These are phyloP conservation scores for Sporisorium iseilematis-ciliati DNA, from an alignment of 1,284 basidiomycete species.

Conservation along the genomic window DNA sequence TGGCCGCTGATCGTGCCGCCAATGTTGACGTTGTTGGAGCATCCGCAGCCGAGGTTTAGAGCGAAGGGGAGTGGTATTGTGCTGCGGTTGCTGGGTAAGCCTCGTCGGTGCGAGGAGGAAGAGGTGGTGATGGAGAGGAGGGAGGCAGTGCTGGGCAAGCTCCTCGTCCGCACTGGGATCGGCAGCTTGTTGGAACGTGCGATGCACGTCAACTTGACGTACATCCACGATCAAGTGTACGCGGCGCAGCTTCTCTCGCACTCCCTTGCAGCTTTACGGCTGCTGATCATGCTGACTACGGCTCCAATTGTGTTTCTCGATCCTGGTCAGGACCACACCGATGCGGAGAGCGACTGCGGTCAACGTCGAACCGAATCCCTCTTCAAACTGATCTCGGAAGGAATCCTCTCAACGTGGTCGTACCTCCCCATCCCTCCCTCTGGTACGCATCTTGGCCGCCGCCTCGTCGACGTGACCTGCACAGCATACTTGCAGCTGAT, in stretches of 20 bases:
- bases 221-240: slow-evolving; percentile 28
- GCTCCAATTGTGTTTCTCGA: slow-evolving; percentile 14
- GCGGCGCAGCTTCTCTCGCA: slow-evolving; percentile 18
- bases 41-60: slow-evolving; percentile 34
- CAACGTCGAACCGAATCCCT: slow-evolving; percentile 28
- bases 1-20: slow-evolving; percentile 46
- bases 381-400: slow-evolving; percentile 21
- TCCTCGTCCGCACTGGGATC: slow-evolving; percentile 42
- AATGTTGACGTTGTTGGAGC: slow-evolving; percentile 41
- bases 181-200: slow-evolving; percentile 36
- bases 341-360: slow-evolving; percentile 20
- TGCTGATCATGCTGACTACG: slow-evolving; percentile 33
- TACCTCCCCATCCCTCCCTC: slow-evolving; percentile 38
- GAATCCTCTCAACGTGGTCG: slow-evolving; percentile 41
- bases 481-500: slow-evolving; percentile 10
- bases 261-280: slow-evolving; percentile 30
- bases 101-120: neutral
- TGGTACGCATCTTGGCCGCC: slow-evolving; percentile 10
- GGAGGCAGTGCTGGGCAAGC: slow-evolving; percentile 8
- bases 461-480: slow-evolving; percentile 26
- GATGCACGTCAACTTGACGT: slow-evolving; percentile 44
- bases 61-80: slow-evolving; percentile 16
- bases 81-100: slow-evolving; percentile 9
- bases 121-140: neutral
- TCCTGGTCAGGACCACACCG: neutral